Evolutionary conservation across 2,329 filamentous ascomycete genomes (phyloP), one percentile per base, ranked within the genome.

Genomic region (Dactylellina parvicollis): DNA sequence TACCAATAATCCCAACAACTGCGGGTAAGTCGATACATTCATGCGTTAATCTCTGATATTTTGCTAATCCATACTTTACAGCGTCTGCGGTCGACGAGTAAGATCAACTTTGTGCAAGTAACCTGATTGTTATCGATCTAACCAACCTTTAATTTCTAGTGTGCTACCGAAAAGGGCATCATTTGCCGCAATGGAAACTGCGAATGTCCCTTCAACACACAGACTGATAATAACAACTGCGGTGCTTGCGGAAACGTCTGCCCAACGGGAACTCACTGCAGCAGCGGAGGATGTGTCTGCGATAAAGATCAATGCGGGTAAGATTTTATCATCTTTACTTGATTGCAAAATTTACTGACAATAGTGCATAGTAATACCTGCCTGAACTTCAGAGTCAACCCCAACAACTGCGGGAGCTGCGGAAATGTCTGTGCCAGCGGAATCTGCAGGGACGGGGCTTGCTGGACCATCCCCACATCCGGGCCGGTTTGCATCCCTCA

Each of bases 321-420:
- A 52, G 57, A 3, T 24, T 24, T 18, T n/a, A 16, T 20, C 4
- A 42, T 42, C 7, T n/a, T 28, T 12, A 50, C 5, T 10, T 22
- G 9, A 16, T n/a, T 14, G 46, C 12, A 16, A 30, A 8, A 9
- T 38, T 0, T 40, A 9, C 44, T 62, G 30, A 52, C 3, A 4
- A 36, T n/a, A 7, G 12, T 1, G 4, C 28, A n/a, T 24, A 62
- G 57, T 30, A 64, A 69, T 30, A 49, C 49, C 4, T 75, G 67
- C 46, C 5, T 73, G 24, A 57, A 55, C 55, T 28, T 72, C 26
- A 28, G 36, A 26, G 42, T 24, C 4, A 62, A 75, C 44, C 66
- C 73, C 32, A 57, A 65, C 40, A 75, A 75, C 47, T 75, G 73
- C 55, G 66, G 73, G 14, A 36, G 20, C 16, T 73, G 73, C 32